Conservation (phyloP, 352 stramenopile genomes). For the Phytophthora capsici region DNA sequence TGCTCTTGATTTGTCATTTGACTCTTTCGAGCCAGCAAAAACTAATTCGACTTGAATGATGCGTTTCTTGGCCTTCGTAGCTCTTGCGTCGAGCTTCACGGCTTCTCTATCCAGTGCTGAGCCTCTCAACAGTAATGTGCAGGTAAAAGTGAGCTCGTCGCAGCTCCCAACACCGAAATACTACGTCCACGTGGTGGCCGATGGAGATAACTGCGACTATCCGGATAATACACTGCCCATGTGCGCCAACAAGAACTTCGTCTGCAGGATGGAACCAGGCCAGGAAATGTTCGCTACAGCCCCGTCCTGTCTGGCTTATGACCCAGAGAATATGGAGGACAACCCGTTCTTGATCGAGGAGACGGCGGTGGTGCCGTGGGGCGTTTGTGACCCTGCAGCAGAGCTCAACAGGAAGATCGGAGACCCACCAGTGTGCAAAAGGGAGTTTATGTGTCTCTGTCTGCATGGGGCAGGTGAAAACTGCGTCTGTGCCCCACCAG, state of each 20-base stretch:
- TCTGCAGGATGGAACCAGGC: slow-evolving; percentile 55
- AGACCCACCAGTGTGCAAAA: slow-evolving; percentile 43
- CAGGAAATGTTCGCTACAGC: slow-evolving; percentile 43
- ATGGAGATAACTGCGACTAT: slow-evolving; percentile 37
- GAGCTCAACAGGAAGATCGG: slow-evolving; percentile 37
- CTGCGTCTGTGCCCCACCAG: slow-evolving; percentile 46
- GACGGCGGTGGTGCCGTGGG: slow-evolving; percentile 39
- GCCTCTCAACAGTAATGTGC: slow-evolving; percentile 12
- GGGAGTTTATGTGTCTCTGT: slow-evolving; percentile 52
- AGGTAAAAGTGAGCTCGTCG: slow-evolving; percentile 1
- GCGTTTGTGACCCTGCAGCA: slow-evolving; percentile 33
- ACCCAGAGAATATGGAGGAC: slow-evolving; percentile 39
- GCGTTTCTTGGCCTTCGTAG: slow-evolving; percentile 12
- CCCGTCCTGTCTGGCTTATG: slow-evolving; percentile 49
- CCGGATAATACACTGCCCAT: slow-evolving; percentile 37
- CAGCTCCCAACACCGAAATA: slow-evolving; percentile 16
- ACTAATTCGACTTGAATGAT: slow-evolving; percentile 4
- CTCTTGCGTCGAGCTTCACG: slow-evolving; percentile 1
- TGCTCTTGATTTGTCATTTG: slow-evolving; percentile 1
- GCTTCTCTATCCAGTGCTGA: neutral
- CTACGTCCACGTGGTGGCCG: slow-evolving; percentile 43
- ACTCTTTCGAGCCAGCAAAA: slow-evolving; percentile 20
- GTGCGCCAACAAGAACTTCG: slow-evolving; percentile 50
- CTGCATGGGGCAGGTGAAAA: slow-evolving; percentile 26
- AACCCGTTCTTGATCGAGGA: slow-evolving; percentile 45